phyloP scores from a whole-genome alignment of 306 rosid genomes.

The Crotalaria pallida region DNA sequence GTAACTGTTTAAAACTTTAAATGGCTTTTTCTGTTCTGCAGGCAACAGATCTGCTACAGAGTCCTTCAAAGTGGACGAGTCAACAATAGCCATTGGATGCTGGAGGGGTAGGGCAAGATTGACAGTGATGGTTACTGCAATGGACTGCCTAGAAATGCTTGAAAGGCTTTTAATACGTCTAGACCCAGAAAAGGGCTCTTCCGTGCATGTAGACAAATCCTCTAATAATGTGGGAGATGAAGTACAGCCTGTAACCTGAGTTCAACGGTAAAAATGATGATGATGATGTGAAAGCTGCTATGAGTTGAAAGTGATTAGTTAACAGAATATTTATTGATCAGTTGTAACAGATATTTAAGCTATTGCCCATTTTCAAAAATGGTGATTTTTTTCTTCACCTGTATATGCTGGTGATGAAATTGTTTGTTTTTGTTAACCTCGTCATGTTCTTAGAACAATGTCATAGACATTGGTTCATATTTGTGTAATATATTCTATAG shows the following conservation, averaged over 20 bases:
- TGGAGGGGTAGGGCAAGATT: constrained; percentile 90
- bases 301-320: constrained; percentile 6
- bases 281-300: constrained; percentile 16
- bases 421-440: background rate
- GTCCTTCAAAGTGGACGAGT: constrained; percentile 51
- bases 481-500: background rate
- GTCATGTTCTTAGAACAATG: background rate
- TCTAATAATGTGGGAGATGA: constrained; percentile 25
- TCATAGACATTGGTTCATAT: background rate
- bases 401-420: background rate
- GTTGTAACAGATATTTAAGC: constrained; percentile 16
- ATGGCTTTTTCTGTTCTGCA: constrained; percentile 31
- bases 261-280: constrained; percentile 18
- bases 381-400: constrained; percentile 8
- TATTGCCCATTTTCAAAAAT: background rate
- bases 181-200: constrained; percentile 37
- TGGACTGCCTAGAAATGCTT: constrained; percentile 85
- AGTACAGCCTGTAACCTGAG: constrained; percentile 22
- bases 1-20: background rate
- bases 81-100: constrained; percentile 95
- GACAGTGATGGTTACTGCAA: constrained; percentile 76
- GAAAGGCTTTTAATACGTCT: constrained; percentile 60
- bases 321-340: constrained; percentile 10
- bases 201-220: constrained; percentile 20
- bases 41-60: constrained; percentile 31